A percentile compares a stretch with the other conserved stretches of the same genome.
Evolutionary conservation across 768 basidiomycete genomes (phyloP).

Genomic region (Naganishia onofrii): DNA sequence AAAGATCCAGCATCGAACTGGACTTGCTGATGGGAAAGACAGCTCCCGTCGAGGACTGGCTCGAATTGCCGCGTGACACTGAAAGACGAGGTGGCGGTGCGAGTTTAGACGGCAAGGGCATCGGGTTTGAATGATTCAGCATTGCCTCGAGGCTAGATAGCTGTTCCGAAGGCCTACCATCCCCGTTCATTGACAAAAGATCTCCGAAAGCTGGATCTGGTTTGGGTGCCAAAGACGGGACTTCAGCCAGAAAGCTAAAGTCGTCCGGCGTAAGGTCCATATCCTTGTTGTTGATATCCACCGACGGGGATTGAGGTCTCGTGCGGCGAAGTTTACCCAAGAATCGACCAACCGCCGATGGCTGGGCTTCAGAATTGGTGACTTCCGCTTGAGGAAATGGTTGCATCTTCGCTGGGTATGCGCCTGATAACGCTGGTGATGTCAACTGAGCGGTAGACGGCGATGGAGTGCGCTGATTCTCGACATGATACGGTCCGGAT

Average conservation of each 20-base stretch:
- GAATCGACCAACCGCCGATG: slow-evolving; percentile 78
- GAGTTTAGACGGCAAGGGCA: slow-evolving; percentile 40
- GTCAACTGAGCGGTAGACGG: slow-evolving; percentile 1
- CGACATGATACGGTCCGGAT: background rate
- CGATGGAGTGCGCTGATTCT: background rate
- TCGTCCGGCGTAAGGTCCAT: slow-evolving; percentile 75
- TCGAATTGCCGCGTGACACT: slow-evolving; percentile 17
- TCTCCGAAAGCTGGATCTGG: slow-evolving; percentile 56
- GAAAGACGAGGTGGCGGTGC: slow-evolving; percentile 40
- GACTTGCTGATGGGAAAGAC: slow-evolving; percentile 19
- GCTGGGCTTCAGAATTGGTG: slow-evolving; percentile 35
- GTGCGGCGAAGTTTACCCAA: slow-evolving; percentile 65
- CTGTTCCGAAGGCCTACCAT: slow-evolving; percentile 32
- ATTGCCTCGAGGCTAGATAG: slow-evolving; percentile 44
- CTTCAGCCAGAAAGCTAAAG: slow-evolving; percentile 66
- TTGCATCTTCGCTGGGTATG: background rate
- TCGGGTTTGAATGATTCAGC: slow-evolving; percentile 36
- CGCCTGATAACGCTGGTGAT: slow-evolving; percentile 10
- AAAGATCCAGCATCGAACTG: slow-evolving; percentile 40
- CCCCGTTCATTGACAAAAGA: slow-evolving; percentile 51
- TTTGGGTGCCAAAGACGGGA: slow-evolving; percentile 39
- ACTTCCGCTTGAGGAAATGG: background rate
- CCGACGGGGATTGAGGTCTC: slow-evolving; percentile 38
- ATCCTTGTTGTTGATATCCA: slow-evolving; percentile 57
- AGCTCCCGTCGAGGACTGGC: background rate